A percentile compares a stretch with the other conserved stretches of the same genome.
phyloP scores from a whole-genome alignment of 2,329 filamentous ascomycete genomes.

The Sclerotiophoma versabilis region DNA sequence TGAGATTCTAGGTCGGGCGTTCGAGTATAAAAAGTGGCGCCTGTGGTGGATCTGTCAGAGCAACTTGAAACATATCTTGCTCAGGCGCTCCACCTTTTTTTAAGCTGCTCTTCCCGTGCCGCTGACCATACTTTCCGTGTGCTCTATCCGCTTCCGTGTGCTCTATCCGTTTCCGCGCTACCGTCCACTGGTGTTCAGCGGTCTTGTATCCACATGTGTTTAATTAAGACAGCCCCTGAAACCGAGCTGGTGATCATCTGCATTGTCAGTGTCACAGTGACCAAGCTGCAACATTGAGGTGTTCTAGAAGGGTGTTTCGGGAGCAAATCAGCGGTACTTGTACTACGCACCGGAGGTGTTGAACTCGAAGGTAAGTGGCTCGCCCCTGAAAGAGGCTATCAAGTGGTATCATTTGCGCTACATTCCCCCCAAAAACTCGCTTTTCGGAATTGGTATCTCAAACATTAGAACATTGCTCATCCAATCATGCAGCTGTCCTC shows the following conservation, averaged over 20 bases:
- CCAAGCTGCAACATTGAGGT: background rate
- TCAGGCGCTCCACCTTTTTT: background rate
- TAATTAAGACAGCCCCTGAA: conserved; percentile 2
- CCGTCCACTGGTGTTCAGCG: background rate
- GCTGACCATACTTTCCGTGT: background rate
- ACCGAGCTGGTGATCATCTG: background rate
- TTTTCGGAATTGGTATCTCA: conserved; percentile 6
- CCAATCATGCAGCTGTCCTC: background rate
- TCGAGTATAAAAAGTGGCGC: background rate
- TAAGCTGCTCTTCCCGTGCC: background rate
- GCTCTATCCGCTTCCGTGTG: background rate
- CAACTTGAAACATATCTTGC: background rate
- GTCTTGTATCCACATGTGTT: background rate
- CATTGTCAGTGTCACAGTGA: background rate
- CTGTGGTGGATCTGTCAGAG: background rate
- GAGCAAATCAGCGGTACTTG: background rate
- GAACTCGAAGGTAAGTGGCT: background rate
- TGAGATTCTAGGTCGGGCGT: background rate
- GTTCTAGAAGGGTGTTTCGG: conserved; percentile 1
- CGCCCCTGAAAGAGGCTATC: conserved; percentile 7
- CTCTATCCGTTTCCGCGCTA: background rate
- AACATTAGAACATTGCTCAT: conserved; percentile 2
- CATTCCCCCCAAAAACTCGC: background rate
- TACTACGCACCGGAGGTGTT: background rate
- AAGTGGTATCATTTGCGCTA: conserved; percentile 12